These are phyloP conservation scores for Pneumocystis wakefieldiae DNA, from an alignment of 1,139 yeast species.

Conservation along the genomic window DNA sequence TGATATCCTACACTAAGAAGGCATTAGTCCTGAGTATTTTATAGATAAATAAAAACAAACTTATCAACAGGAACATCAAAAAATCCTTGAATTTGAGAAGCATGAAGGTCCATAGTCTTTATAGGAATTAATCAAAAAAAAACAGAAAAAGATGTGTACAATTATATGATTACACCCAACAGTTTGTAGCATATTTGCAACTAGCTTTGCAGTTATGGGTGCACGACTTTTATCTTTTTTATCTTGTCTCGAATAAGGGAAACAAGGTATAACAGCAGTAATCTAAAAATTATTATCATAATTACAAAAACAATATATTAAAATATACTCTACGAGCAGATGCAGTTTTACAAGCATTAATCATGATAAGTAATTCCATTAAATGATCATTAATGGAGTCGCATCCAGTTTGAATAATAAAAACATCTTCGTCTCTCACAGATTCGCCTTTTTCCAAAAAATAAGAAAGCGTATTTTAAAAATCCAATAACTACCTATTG, in stretches of 20 bases:
- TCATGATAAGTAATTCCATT: slow-evolving; percentile 71
- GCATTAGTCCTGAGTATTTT: slow-evolving; percentile 5
- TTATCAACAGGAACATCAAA: slow-evolving; percentile 94
- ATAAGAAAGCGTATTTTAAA: neutral
- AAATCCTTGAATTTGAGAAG: slow-evolving; percentile 94
- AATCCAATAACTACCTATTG: neutral
- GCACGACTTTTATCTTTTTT: slow-evolving; percentile 93
- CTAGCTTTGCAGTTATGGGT: slow-evolving; percentile 86
- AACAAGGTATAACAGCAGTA: slow-evolving; percentile 86
- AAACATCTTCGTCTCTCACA: slow-evolving; percentile 89
- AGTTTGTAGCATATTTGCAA: slow-evolving; percentile 73
- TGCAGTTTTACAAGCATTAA: slow-evolving; percentile 91
- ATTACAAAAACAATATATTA: neutral
- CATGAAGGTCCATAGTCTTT: slow-evolving; percentile 87
- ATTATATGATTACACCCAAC: slow-evolving; percentile 96
- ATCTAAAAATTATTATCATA: slow-evolving; percentile 3
- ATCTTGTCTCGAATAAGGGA: slow-evolving; percentile 94
- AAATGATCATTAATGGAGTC: slow-evolving; percentile 84
- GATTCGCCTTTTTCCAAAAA: slow-evolving; percentile 67
- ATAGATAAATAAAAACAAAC: neutral
- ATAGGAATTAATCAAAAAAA: neutral
- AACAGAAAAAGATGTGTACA: neutral
- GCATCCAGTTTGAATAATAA: slow-evolving; percentile 82
- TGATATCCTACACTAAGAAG: slow-evolving; percentile 11
- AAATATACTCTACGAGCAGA: slow-evolving; percentile 61